Conservation (phyloP, 2,329 filamentous ascomycete species). For the Aureobasidium sp. region DNA sequence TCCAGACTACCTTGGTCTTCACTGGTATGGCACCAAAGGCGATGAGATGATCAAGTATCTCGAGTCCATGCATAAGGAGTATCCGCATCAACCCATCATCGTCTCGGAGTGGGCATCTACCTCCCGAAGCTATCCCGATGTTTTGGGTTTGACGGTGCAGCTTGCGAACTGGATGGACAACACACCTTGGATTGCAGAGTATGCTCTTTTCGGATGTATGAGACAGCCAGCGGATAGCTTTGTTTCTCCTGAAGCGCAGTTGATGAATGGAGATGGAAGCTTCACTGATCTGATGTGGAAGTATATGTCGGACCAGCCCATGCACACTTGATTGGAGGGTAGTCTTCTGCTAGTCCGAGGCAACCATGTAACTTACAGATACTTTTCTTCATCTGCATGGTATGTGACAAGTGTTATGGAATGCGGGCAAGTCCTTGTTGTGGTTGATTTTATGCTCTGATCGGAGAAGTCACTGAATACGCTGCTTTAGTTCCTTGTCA, state of each 20-base stretch:
- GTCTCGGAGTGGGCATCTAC: neutral
- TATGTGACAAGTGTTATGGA: too few species aligned
- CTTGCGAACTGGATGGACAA: neutral
- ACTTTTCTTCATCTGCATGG: too few species aligned
- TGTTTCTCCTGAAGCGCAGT: slow-evolving; percentile 38
- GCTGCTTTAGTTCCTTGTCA: too few species aligned
- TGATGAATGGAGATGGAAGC: slow-evolving; percentile 35
- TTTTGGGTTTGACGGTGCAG: neutral
- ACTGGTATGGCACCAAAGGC: neutral
- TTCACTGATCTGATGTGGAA: slow-evolving; percentile 30
- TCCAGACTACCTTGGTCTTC: neutral
- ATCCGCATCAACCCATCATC: neutral
- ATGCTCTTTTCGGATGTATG: slow-evolving; percentile 25
- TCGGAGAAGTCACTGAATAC: too few species aligned
- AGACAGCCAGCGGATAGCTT: slow-evolving; percentile 34
- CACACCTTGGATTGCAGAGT: too few species aligned
- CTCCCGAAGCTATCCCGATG: neutral
- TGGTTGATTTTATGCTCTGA: too few species aligned
- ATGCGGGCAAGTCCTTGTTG: too few species aligned
- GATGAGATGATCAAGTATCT: neutral
- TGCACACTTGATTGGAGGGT: neutral
- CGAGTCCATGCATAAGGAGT: neutral
- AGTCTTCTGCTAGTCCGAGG: too few species aligned
- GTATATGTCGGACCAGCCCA: slow-evolving; percentile 21
- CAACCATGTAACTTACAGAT: too few species aligned